Conservation (phyloP, 768 basidiomycete genomes). For the Hypsizygus marmoreus region DNA sequence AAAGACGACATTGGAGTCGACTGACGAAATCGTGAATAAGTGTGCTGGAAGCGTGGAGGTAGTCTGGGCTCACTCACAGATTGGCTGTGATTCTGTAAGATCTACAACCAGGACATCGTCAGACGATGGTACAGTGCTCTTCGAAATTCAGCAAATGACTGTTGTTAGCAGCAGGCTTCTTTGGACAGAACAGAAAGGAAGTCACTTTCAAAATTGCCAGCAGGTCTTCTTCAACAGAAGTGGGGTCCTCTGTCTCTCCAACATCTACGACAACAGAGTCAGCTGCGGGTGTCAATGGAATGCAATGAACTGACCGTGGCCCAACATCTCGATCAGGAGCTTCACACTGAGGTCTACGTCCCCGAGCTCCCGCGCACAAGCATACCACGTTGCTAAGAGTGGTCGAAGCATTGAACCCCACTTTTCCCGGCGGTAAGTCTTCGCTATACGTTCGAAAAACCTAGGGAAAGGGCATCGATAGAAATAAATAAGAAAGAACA, state of each 20-base stretch:
- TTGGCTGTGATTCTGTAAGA: conserved; percentile 59
- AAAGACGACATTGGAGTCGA: conserved; percentile 68
- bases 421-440: conserved; percentile 81
- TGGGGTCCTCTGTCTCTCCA: conserved; percentile 47
- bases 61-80: conserved; percentile 62
- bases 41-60: conserved; percentile 3
- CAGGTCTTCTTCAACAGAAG: conserved; percentile 66
- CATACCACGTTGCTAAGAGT: conserved; percentile 78
- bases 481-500: background rate
- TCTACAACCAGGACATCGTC: conserved; percentile 63
- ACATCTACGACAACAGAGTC: conserved; percentile 33
- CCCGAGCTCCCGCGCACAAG: conserved; percentile 76
- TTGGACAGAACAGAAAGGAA: background rate
- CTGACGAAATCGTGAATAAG: conserved; percentile 38
- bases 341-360: conserved; percentile 76
- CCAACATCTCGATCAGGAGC: conserved; percentile 82
- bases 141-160: background rate
- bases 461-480: conserved; percentile 41
- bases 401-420: conserved; percentile 79
- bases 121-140: conserved; percentile 76
- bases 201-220: conserved; percentile 70
- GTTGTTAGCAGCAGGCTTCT: too few species aligned
- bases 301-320: too few species aligned
- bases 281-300: too few species aligned
- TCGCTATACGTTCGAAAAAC: conserved; percentile 92